Percentiles rank a stretch among this genome's conserved stretches.
phyloP scores from a whole-genome alignment of 2,329 filamentous ascomycete genomes.

The Coccinonectria pachysandricola region DNA sequence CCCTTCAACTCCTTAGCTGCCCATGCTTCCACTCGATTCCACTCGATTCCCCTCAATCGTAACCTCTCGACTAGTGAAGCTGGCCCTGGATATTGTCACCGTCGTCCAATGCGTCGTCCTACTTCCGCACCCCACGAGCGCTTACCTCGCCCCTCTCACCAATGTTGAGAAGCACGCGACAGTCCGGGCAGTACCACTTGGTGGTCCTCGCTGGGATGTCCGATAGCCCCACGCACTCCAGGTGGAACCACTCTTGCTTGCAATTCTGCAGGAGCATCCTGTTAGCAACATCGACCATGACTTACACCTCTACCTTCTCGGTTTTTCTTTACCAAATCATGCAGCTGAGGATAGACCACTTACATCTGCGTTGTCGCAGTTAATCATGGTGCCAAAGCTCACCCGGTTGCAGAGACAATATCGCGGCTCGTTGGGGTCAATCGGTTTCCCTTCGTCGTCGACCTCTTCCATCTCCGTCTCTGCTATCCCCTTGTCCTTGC shows the following conservation, averaged over 20 bases:
- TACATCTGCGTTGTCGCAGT: slow-evolving; percentile 69
- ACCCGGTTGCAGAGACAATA: slow-evolving; percentile 75
- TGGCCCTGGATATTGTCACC: no score
- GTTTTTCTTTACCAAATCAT: slow-evolving; percentile 3
- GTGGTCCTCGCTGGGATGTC: slow-evolving; percentile 60
- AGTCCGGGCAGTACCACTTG: slow-evolving; percentile 81
- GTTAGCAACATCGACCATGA: no score
- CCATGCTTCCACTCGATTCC: no score
- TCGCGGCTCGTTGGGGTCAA: slow-evolving; percentile 64
- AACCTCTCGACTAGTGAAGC: no score
- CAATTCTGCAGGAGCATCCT: slow-evolving; percentile 54
- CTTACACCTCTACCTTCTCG: slow-evolving; percentile 3
- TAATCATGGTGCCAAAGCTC: slow-evolving; percentile 75
- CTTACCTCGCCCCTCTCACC: slow-evolving; percentile 54
- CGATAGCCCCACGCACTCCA: slow-evolving; percentile 62
- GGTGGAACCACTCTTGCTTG: slow-evolving; percentile 77
- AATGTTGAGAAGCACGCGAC: slow-evolving; percentile 51
- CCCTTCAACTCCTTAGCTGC: no score
- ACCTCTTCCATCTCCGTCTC: slow-evolving; percentile 46
- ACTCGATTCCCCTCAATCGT: no score
- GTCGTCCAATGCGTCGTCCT: no score
- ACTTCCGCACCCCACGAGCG: slow-evolving; percentile 44
- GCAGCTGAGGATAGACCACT: slow-evolving; percentile 26
- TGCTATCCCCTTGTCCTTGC: slow-evolving; percentile 35
- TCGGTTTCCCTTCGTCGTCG: slow-evolving; percentile 57